Evolutionary conservation across 768 basidiomycete species (phyloP), one percentile per base, ranked within the genome.

Genomic region (Coprinopsis strossmayeri): DNA sequence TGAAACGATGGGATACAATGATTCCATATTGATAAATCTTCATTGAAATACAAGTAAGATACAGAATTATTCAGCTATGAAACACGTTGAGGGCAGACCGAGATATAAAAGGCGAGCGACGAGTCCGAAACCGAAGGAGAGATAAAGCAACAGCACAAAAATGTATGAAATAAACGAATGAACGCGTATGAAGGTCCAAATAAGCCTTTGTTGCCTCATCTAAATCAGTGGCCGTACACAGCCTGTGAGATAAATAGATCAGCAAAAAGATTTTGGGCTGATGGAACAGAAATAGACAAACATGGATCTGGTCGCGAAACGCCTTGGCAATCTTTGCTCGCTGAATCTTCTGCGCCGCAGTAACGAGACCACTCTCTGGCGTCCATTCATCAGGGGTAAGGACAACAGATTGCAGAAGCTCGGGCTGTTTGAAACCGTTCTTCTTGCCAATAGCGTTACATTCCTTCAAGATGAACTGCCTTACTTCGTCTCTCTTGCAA

Each of bases 361-460:
- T 94, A 41, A 93, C 81, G 30, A 94, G 72, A 32, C 90, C 92
- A 51, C 64, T 88, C 72, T 94, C 87, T 0, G 92, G 89, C 4
- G 91, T 93, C 92, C 92, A 94, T 67, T 93, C 91, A 2, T 92
- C 87, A 21, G 83, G 60, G 3, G 85, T 84, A 57, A 95, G 65
- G 17, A 95, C 76, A 23, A 92, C 84, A 18, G 73, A 81, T 61
- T 86, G 80, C 25, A 94, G 66, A 45, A 82, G 64, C 69, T 95
- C 91, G 68, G 85, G 78, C 38, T 73, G 59, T 69, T 88, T 91
- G 67, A 95, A 86, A 2, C 82, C 84, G 45, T 76, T 84, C 78
- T 88, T 92, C 81, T 86, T 93, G 12, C 89, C 94, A 4, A 82
- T 65, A 3, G 68, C 70, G 55, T 91, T 91, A 61, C 85, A 81